Percentiles rank a stretch among this genome's conserved stretches.
These are phyloP conservation scores for Prunus mira DNA, from an alignment of 306 rosid genomes.

Conservation along the genomic window DNA sequence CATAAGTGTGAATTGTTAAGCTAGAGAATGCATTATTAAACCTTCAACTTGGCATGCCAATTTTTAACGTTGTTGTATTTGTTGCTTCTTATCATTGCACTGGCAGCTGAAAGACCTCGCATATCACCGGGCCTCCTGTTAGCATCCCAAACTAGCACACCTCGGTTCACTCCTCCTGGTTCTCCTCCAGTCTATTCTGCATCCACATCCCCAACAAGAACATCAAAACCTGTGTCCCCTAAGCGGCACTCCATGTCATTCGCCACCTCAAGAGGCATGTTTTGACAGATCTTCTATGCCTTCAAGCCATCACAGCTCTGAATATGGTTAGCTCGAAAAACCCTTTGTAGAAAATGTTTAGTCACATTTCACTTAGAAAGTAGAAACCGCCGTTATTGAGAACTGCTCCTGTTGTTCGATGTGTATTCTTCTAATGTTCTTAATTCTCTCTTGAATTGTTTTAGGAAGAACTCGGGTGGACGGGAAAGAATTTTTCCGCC, in stretches of 20 bases:
- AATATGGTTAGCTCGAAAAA: slow-evolving; percentile 43
- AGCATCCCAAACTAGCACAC: slow-evolving; percentile 74
- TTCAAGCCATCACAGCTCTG: slow-evolving; percentile 45
- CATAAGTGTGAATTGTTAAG: not conserved
- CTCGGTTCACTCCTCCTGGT: slow-evolving; percentile 71
- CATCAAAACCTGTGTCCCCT: slow-evolving; percentile 79
- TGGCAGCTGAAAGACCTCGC: slow-evolving; percentile 46
- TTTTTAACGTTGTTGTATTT: not conserved
- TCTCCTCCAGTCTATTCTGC: slow-evolving; percentile 76
- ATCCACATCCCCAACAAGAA: slow-evolving; percentile 71
- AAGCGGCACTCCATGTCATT: slow-evolving; percentile 70
- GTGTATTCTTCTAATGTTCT: too few relatives aligned
- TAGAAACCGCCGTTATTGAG: too few relatives aligned
- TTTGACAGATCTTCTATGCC: slow-evolving; percentile 46
- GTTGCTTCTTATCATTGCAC: not conserved
- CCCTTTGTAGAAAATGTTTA: not conserved
- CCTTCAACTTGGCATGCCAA: not conserved
- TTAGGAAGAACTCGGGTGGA: slow-evolving; percentile 83
- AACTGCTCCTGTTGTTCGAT: too few relatives aligned
- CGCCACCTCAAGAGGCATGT: slow-evolving; percentile 61
- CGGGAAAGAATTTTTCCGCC: slow-evolving; percentile 95
- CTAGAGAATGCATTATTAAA: not conserved
- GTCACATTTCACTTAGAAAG: not conserved
- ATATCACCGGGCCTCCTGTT: slow-evolving; percentile 51
- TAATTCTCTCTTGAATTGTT: slow-evolving; percentile 14